Evolutionary conservation across 495 filamentous ascomycete genomes (phyloP).

Genomic region (Neurospora sp.): DNA sequence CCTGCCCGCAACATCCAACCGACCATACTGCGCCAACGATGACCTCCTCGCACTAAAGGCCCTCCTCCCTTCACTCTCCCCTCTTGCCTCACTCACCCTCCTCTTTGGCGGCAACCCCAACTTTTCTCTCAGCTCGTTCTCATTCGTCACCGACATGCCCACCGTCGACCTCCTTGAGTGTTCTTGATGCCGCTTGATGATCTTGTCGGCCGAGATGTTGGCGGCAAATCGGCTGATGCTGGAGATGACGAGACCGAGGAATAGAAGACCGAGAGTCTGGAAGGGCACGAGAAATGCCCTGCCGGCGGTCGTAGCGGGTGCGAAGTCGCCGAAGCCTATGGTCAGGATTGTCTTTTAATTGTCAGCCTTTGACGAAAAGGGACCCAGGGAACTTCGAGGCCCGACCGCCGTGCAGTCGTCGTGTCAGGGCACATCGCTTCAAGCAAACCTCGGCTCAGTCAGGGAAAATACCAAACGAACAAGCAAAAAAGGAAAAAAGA

Average conservation of each 20-base stretch:
- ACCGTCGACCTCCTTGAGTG: conserved; percentile 48
- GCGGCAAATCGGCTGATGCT: conserved; percentile 56
- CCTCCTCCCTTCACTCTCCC: not conserved
- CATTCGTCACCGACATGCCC: conserved; percentile 40
- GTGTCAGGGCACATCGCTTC: too few species aligned
- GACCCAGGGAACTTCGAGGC: too few species aligned
- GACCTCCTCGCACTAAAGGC: not conserved
- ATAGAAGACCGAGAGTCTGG: conserved; percentile 64
- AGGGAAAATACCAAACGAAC: not conserved
- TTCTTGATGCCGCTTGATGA: conserved; percentile 55
- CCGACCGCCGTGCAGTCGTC: too few species aligned
- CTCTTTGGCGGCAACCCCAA: conserved; percentile 28
- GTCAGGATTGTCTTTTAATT: conserved; percentile 42
- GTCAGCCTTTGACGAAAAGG: not conserved
- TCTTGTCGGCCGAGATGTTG: conserved; percentile 55
- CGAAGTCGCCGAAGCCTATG: conserved; percentile 58
- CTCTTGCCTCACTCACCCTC: not conserved
- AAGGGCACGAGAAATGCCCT: conserved; percentile 58
- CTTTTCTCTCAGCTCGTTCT: conserved; percentile 32
- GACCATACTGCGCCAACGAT: conserved; percentile 27
- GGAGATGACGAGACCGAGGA: conserved; percentile 64
- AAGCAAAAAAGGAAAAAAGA: not conserved
- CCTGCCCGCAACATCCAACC: conserved; percentile 25
- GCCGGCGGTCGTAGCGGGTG: conserved; percentile 36
- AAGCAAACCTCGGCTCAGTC: too few species aligned